These are phyloP conservation scores for Xerocomellus intermedius DNA, from an alignment of 768 basidiomycete species.

Conservation along the genomic window DNA sequence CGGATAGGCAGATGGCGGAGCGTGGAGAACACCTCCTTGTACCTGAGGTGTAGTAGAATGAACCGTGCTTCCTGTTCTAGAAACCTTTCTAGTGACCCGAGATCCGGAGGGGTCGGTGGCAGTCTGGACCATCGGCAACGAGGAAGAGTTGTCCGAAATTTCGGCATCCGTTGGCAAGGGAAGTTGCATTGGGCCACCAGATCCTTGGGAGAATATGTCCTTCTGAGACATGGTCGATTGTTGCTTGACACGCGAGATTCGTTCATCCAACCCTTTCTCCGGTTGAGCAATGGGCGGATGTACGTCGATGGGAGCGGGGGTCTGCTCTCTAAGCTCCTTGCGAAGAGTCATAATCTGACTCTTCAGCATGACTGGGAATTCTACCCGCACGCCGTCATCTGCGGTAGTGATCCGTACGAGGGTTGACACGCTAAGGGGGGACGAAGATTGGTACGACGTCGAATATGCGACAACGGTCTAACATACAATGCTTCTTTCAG, in stretches of 20 bases:
- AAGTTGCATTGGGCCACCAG: background rate
- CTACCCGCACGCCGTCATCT: conserved; percentile 45
- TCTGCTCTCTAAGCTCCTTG: conserved; percentile 59
- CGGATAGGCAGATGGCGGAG: conserved; percentile 26
- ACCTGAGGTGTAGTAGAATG: background rate
- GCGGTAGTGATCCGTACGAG: conserved; percentile 61
- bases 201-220: background rate
- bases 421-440: conserved; percentile 56
- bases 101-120: background rate
- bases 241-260: background rate
- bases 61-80: background rate
- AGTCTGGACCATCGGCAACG: background rate
- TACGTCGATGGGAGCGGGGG: background rate
- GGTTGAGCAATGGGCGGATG: background rate
- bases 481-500: conserved; percentile 88
- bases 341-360: conserved; percentile 59
- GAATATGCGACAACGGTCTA: background rate
- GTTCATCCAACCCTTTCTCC: background rate
- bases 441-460: background rate
- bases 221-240: background rate
- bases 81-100: background rate
- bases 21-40: conserved; percentile 16
- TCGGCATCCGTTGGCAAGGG: background rate
- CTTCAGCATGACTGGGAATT: conserved; percentile 53
- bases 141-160: background rate